These are phyloP conservation scores for Citrus cavaleriei DNA, from an alignment of 345 rosid species.

Conservation along the genomic window DNA sequence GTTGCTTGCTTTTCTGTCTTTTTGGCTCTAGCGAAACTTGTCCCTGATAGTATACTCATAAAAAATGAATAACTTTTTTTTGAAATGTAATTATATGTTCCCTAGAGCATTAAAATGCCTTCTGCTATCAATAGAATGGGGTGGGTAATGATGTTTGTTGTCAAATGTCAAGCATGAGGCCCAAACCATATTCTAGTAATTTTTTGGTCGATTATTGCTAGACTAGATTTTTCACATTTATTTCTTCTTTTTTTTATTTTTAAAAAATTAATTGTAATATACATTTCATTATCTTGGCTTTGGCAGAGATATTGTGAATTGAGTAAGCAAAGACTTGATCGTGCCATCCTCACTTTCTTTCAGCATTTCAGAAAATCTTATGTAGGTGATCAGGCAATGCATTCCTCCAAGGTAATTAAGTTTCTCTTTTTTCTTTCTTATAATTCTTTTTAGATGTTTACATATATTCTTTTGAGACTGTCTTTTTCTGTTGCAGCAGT, in stretches of 20 bases:
- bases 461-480: slow-evolving; percentile 29
- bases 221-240: not conserved
- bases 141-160: not conserved
- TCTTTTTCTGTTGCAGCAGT: slow-evolving; percentile 73
- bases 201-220: not conserved
- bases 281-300: slow-evolving; percentile 6
- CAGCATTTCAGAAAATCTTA: slow-evolving; percentile 98
- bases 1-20: not conserved
- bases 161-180: not conserved
- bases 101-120: not conserved
- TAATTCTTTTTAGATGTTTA: not conserved
- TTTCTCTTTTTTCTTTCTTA: not conserved
- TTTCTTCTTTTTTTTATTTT: not conserved
- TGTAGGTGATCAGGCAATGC: slow-evolving; percentile 99
- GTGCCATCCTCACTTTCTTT: slow-evolving; percentile 95
- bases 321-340: slow-evolving; percentile 96
- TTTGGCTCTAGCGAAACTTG: not conserved
- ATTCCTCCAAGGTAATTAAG: slow-evolving; percentile 84
- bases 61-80: not conserved
- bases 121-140: not conserved
- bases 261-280: not conserved
- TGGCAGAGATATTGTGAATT: slow-evolving; percentile 85
- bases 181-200: not conserved
- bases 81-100: not conserved
- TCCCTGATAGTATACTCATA: not conserved